phyloP scores from a whole-genome alignment of 768 basidiomycete genomes.

The Lyophyllum decastes region DNA sequence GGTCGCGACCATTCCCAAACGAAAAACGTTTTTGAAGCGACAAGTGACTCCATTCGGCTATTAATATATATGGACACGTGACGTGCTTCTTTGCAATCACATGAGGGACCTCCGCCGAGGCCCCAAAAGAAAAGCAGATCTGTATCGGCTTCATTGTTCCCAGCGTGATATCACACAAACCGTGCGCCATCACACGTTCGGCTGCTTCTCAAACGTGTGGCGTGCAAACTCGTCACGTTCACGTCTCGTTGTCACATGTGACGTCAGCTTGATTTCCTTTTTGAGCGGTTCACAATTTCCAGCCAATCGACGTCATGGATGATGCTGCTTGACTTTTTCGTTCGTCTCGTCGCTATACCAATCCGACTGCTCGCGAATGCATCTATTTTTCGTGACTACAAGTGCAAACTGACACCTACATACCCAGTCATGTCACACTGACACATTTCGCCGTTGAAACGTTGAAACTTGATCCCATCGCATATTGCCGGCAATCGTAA shows the following conservation, averaged over 20 bases:
- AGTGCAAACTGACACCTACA: no score
- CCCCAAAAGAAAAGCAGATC: slow-evolving; percentile 13
- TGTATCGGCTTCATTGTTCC: neutral
- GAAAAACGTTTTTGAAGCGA: slow-evolving; percentile 35
- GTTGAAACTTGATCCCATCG: no score
- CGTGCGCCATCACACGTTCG: slow-evolving; percentile 33
- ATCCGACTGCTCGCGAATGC: neutral
- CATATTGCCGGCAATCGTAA: neutral
- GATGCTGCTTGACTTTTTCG: neutral
- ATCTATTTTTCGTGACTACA: neutral
- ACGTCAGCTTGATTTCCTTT: slow-evolving; percentile 3
- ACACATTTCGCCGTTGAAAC: neutral
- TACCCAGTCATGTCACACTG: neutral
- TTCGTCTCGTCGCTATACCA: neutral
- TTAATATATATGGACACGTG: slow-evolving; percentile 21
- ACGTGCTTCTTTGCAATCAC: slow-evolving; percentile 11
- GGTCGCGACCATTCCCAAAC: slow-evolving; percentile 38
- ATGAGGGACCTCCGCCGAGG: slow-evolving; percentile 19
- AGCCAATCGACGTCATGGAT: neutral
- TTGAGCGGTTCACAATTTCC: neutral
- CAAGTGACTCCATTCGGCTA: slow-evolving; percentile 32
- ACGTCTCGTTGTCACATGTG: slow-evolving; percentile 5
- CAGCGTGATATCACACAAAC: slow-evolving; percentile 15
- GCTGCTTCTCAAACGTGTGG: slow-evolving; percentile 27
- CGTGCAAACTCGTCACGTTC: slow-evolving; percentile 24